These are phyloP conservation scores for Globisporangium polare DNA, from an alignment of 352 stramenopile species.

Conservation along the genomic window DNA sequence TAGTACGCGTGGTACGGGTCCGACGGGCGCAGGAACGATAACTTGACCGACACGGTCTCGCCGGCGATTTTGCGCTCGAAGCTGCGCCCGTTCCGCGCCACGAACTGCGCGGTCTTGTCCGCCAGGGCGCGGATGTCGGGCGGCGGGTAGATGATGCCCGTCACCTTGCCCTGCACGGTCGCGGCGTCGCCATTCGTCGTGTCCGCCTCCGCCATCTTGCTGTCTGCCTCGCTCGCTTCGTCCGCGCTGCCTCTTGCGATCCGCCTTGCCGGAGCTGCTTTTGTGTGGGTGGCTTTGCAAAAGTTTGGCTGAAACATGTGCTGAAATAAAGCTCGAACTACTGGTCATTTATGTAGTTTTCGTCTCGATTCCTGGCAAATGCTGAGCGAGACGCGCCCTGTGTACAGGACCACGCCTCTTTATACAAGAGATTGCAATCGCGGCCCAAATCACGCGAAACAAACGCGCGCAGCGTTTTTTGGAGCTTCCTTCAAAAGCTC, in stretches of 20 bases:
- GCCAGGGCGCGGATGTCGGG: conserved; percentile 97
- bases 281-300: too few relatives aligned
- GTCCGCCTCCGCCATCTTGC: conserved; percentile 10
- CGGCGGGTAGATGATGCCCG: conserved; percentile 95
- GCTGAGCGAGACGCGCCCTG: too few relatives aligned
- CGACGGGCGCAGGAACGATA: conserved; percentile 94
- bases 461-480: too few relatives aligned
- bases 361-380: too few relatives aligned
- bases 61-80: conserved; percentile 97
- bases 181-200: conserved; percentile 8
- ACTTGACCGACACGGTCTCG: conserved; percentile 95
- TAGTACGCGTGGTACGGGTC: conserved; percentile 99
- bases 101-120: conserved; percentile 98
- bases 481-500: too few relatives aligned
- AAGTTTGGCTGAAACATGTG: too few relatives aligned
- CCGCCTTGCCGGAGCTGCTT: neutral
- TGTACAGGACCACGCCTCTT: too few relatives aligned
- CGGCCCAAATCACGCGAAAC: too few relatives aligned
- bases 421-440: too few relatives aligned
- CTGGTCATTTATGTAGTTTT: too few relatives aligned
- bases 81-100: conserved; percentile 96
- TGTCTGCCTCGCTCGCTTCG: neutral
- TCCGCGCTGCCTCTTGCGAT: conserved; percentile 1
- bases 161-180: conserved; percentile 73
- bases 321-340: too few relatives aligned